These are phyloP conservation scores for Tephrocybe sp. DNA, from an alignment of 768 basidiomycete genomes.

Conservation along the genomic window DNA sequence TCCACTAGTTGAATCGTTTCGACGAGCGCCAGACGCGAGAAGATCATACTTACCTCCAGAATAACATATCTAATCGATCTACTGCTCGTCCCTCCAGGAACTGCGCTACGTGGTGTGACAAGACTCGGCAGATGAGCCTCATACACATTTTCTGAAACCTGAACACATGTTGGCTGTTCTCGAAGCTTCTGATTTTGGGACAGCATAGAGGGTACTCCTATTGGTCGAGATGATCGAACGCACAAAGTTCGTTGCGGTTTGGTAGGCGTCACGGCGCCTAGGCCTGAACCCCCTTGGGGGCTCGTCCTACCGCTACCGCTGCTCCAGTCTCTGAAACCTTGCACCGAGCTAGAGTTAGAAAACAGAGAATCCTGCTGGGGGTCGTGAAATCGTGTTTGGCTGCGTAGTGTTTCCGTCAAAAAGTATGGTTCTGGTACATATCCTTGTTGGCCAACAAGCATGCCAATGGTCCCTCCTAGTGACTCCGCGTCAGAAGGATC, in stretches of 20 bases:
- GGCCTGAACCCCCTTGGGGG: conserved; percentile 33
- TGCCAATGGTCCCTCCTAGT: conserved; percentile 83
- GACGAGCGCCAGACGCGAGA: conserved; percentile 8
- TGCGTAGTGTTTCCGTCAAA: conserved; percentile 78
- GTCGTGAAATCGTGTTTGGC: conserved; percentile 90
- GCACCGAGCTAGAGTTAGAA: conserved; percentile 75
- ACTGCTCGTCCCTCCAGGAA: conserved; percentile 56
- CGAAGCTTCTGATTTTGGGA: conserved; percentile 24
- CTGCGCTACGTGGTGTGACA: conserved; percentile 72
- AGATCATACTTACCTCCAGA: conserved; percentile 56
- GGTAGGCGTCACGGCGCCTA: conserved; percentile 19
- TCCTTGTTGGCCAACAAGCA: conserved; percentile 75
- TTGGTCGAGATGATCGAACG: conserved; percentile 72
- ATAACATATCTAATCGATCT: conserved; percentile 87
- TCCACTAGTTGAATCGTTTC: conserved; percentile 56
- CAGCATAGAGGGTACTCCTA: conserved; percentile 46
- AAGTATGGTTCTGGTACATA: conserved; percentile 89
- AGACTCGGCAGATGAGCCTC: conserved; percentile 75
- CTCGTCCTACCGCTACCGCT: conserved; percentile 57
- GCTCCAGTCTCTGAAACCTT: conserved; percentile 80
- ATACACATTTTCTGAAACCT: conserved; percentile 63
- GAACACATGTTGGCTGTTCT: conserved; percentile 41
- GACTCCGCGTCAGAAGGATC: not conserved
- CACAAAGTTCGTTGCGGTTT: conserved; percentile 41
- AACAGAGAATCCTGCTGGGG: conserved; percentile 86